phyloP scores from a whole-genome alignment of 2,329 filamentous ascomycete genomes.

The Hypoxylon sp. region DNA sequence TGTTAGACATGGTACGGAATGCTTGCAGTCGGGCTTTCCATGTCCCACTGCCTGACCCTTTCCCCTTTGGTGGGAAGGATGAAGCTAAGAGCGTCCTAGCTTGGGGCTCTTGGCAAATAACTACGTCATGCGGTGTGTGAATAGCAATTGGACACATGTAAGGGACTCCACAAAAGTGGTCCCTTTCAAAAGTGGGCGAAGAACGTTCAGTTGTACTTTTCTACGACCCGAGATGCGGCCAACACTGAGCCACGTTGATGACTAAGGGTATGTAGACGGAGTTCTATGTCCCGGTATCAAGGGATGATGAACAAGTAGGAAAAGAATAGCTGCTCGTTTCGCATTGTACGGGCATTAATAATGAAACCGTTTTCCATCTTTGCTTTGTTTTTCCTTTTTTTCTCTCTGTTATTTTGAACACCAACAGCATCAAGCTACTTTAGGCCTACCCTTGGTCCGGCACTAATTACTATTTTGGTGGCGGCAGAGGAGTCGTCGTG shows the following conservation, averaged over 20 bases:
- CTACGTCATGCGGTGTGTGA: constrained; percentile 43
- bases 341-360: constrained; percentile 16
- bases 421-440: constrained; percentile 13
- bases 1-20: constrained; percentile 28
- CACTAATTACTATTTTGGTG: constrained; percentile 34
- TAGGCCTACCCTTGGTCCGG: constrained; percentile 31
- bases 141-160: constrained; percentile 36
- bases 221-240: constrained; percentile 39
- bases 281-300: constrained; percentile 42
- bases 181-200: constrained; percentile 26
- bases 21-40: constrained; percentile 37
- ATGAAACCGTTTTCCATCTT: constrained; percentile 6
- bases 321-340: not conserved
- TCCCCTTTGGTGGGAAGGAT: constrained; percentile 41
- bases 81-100: constrained; percentile 38
- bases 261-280: constrained; percentile 39
- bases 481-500: constrained; percentile 37
- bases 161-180: constrained; percentile 38
- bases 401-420: constrained; percentile 12
- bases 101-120: constrained; percentile 35
- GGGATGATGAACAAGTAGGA: constrained; percentile 41
- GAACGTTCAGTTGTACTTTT: constrained; percentile 27
- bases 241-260: constrained; percentile 38
- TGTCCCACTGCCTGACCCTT: constrained; percentile 38
- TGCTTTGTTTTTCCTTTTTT: constrained; percentile 18